Conservation (phyloP, 1,284 basidiomycete species). For the Boletus smithii region DNA sequence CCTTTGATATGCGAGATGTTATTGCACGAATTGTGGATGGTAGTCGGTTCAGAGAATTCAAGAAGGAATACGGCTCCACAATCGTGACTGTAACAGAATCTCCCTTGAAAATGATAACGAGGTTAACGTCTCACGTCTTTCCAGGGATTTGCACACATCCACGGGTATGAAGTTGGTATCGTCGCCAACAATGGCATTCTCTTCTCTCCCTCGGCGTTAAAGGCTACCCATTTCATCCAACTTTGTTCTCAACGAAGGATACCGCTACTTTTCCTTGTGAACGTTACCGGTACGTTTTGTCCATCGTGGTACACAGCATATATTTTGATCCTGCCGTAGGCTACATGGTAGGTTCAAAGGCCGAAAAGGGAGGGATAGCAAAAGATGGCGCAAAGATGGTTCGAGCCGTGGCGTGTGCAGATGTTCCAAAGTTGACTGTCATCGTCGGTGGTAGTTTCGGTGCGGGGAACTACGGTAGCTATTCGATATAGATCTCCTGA, state of each 20-base stretch:
- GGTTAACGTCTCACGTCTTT: conserved; percentile 8
- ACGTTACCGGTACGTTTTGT: conserved; percentile 67
- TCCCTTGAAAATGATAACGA: conserved; percentile 11
- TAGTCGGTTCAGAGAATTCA: conserved; percentile 91
- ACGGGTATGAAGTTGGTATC: conserved; percentile 86
- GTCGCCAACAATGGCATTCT: conserved; percentile 94
- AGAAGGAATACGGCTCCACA: conserved; percentile 89
- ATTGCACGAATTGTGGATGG: conserved; percentile 91
- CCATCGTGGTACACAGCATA: neutral
- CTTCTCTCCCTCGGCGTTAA: conserved; percentile 89
- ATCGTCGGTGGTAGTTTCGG: conserved; percentile 95
- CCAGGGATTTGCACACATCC: conserved; percentile 87
- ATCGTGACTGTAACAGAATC: conserved; percentile 71
- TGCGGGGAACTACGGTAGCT: conserved; percentile 86
- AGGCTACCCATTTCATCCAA: conserved; percentile 94
- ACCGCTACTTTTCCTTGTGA: conserved; percentile 90
- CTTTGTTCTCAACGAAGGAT: conserved; percentile 90
- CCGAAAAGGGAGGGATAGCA: conserved; percentile 92
- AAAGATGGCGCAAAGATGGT: conserved; percentile 99
- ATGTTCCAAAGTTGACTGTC: conserved; percentile 93
- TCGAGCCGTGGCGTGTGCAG: conserved; percentile 89
- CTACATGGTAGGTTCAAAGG: conserved; percentile 95
- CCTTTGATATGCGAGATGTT: conserved; percentile 92
- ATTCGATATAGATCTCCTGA: neutral
- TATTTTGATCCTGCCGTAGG: conserved; percentile 39